Percentiles rank a stretch among this genome's conserved stretches.
Conservation (phyloP, 208 protist genomes). For the Acanthamoeba culbertsoni region DNA sequence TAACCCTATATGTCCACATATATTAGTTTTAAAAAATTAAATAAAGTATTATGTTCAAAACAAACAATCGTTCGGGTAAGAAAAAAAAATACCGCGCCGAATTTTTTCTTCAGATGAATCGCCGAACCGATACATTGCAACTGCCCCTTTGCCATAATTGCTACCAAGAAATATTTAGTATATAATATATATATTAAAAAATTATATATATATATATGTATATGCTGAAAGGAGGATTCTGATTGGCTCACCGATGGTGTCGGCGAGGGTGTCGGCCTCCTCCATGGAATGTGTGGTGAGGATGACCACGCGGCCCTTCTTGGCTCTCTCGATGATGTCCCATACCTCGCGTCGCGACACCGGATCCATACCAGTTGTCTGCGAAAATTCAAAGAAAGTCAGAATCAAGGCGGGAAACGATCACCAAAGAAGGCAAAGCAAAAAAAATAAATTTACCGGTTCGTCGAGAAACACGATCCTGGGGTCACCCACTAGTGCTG, state of each 20-base stretch:
- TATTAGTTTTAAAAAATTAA: background rate
- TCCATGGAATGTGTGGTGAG: slow-evolving; percentile 77
- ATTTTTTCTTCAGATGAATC: slow-evolving; percentile 63
- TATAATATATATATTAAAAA: background rate
- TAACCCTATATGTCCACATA: background rate
- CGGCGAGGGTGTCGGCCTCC: slow-evolving; percentile 55
- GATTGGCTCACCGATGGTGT: slow-evolving; percentile 1
- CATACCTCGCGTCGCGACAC: slow-evolving; percentile 73
- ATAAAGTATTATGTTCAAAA: background rate
- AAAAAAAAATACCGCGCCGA: slow-evolving; percentile 47
- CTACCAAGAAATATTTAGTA: background rate
- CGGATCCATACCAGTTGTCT: slow-evolving; percentile 80
- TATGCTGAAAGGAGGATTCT: background rate
- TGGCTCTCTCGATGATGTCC: slow-evolving; percentile 73
- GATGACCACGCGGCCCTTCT: slow-evolving; percentile 68
- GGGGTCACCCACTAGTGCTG: slow-evolving; percentile 69
- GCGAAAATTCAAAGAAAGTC: background rate
- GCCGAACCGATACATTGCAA: slow-evolving; percentile 53
- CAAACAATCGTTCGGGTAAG: background rate
- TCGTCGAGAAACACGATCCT: slow-evolving; percentile 77
- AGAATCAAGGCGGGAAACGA: too few species aligned
- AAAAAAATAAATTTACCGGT: slow-evolving; percentile 28
- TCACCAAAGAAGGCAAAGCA: background rate
- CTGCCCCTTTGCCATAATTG: slow-evolving; percentile 52
- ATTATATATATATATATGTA: background rate